These are phyloP conservation scores for Phialophora chinensis DNA, from an alignment of 2,329 filamentous ascomycete species.

Conservation along the genomic window DNA sequence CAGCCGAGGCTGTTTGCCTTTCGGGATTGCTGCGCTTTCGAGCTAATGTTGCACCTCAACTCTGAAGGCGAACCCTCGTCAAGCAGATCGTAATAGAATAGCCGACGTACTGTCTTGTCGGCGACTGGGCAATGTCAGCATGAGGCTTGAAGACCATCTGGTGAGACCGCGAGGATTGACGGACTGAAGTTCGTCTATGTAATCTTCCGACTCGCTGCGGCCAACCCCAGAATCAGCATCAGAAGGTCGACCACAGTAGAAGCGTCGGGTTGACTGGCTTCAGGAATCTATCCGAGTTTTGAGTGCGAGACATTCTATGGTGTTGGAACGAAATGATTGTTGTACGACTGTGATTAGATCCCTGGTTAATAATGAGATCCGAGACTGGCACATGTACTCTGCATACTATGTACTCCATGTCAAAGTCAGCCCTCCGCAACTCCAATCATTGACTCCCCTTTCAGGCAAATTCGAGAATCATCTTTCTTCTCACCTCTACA, in stretches of 20 bases:
- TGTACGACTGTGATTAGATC: neutral
- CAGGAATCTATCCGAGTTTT: neutral
- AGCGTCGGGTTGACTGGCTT: neutral
- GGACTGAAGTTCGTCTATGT: neutral
- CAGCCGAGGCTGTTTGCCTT: neutral
- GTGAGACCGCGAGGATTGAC: neutral
- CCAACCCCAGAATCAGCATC: neutral
- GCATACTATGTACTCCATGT: neutral
- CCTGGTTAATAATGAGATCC: neutral
- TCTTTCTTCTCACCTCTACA: neutral
- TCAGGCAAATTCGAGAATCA: conserved; percentile 3
- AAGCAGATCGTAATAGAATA: neutral
- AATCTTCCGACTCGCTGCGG: neutral
- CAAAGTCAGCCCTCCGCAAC: neutral
- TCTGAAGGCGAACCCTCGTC: neutral
- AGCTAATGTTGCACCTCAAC: neutral
- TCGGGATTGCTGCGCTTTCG: neutral
- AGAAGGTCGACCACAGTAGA: neutral
- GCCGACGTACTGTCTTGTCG: neutral
- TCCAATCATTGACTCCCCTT: conserved; percentile 6
- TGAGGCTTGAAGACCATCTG: neutral
- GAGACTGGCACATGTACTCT: neutral
- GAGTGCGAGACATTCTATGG: neutral
- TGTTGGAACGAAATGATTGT: neutral
- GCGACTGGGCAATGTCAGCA: neutral